Evolutionary conservation across 345 rosid species (phyloP).

Genomic region (Camelina laxa): DNA sequence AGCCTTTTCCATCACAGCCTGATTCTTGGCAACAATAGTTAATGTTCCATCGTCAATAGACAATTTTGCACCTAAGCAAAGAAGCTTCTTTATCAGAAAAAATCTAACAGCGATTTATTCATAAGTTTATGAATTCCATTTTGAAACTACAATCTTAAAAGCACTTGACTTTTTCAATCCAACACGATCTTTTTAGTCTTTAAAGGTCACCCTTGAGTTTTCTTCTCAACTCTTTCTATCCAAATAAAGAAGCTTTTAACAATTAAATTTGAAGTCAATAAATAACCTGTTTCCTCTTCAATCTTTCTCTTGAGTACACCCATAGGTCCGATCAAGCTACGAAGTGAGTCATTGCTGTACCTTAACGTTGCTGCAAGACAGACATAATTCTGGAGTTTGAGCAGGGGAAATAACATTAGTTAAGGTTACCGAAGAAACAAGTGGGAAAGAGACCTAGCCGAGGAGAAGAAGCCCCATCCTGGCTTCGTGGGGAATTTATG

Average conservation of each 20-base stretch:
- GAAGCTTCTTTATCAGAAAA: constrained; percentile 6
- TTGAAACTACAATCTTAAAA: background rate
- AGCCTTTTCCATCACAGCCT: constrained; percentile 72
- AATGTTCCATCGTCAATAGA: constrained; percentile 78
- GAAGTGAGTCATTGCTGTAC: constrained; percentile 82
- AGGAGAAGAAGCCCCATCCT: constrained; percentile 59
- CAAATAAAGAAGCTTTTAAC: constrained; percentile 10
- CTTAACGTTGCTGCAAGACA: constrained; percentile 68
- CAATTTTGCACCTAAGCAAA: constrained; percentile 69
- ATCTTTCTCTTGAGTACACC: constrained; percentile 79
- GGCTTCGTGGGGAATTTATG: constrained; percentile 70
- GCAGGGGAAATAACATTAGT: background rate
- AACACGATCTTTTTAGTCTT: background rate
- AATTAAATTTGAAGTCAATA: constrained; percentile 1
- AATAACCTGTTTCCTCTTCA: constrained; percentile 92
- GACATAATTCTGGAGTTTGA: constrained; percentile 15
- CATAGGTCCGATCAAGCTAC: constrained; percentile 87
- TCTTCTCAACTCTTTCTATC: too few species aligned
- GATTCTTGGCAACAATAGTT: constrained; percentile 84
- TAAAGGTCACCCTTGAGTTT: background rate
- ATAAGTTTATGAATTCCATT: constrained; percentile 3
- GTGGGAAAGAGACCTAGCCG: constrained; percentile 63
- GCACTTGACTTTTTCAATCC: background rate
- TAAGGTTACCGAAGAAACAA: constrained; percentile 5
- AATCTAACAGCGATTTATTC: background rate